These are phyloP conservation scores for Ephemerocybe angulata DNA, from an alignment of 768 basidiomycete genomes.

Conservation along the genomic window DNA sequence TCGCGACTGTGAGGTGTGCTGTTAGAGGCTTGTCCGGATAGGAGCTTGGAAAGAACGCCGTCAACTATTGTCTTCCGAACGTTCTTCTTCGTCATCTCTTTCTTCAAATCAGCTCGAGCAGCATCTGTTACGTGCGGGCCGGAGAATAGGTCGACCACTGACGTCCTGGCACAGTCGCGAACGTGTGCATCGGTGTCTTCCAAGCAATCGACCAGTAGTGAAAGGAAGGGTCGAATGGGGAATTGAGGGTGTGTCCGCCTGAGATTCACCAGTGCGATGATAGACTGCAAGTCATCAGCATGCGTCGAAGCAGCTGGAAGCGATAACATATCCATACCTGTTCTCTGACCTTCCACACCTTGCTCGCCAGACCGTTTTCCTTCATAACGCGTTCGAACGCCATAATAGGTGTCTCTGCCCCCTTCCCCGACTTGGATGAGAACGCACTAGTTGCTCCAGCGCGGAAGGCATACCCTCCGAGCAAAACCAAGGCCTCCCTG, in stretches of 20 bases:
- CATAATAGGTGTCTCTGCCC: slow-evolving; percentile 62
- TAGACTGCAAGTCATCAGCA: slow-evolving; percentile 35
- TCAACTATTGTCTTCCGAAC: slow-evolving; percentile 89
- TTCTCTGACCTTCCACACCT: slow-evolving; percentile 83
- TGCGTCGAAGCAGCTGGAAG: not conserved
- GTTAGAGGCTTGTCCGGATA: slow-evolving; percentile 41
- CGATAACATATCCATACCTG: slow-evolving; percentile 77
- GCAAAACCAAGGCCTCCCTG: slow-evolving; percentile 67
- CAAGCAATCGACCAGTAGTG: slow-evolving; percentile 75
- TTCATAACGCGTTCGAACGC: slow-evolving; percentile 69
- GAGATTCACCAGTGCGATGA: slow-evolving; percentile 68
- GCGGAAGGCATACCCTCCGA: slow-evolving; percentile 71
- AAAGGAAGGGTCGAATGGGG: slow-evolving; percentile 77
- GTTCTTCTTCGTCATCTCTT: slow-evolving; percentile 79
- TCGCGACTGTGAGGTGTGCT: slow-evolving; percentile 49
- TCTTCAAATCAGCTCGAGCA: slow-evolving; percentile 91
- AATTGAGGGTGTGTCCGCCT: slow-evolving; percentile 69
- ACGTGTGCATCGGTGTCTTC: slow-evolving; percentile 92
- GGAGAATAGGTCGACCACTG: slow-evolving; percentile 82
- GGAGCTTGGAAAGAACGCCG: slow-evolving; percentile 64
- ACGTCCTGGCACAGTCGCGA: slow-evolving; percentile 77
- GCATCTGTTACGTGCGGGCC: slow-evolving; percentile 78
- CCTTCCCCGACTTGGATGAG: slow-evolving; percentile 54
- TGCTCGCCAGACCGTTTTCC: slow-evolving; percentile 73
- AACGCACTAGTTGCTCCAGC: slow-evolving; percentile 42